Evolutionary conservation across 2,329 filamentous ascomycete genomes (phyloP), one percentile per base, ranked within the genome.

Genomic region (Colletotrichum eleusines): DNA sequence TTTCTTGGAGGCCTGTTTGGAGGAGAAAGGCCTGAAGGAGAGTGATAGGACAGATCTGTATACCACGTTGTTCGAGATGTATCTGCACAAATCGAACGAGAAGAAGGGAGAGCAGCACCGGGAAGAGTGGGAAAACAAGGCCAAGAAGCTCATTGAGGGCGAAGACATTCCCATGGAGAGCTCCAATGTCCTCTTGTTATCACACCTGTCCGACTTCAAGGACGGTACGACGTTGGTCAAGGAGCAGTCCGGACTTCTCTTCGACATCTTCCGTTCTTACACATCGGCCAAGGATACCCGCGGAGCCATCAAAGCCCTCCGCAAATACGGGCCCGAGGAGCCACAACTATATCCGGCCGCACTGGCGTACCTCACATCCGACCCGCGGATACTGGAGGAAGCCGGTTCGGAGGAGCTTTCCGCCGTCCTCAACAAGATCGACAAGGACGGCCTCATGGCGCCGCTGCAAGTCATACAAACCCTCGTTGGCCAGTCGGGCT

Each of bases 21-120:
- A 90, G 60, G 91, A 94, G 69, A 85, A 90, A 26, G 87, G 88
- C 28, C 81, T 97, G n/a, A 90, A 89, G 26, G 86, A 92, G 44
- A 87, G 90, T 11, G 93, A 98, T 78, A 92, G 90, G 73, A 88
- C 91, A 1, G 97, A 99, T 79, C 86, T 99, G 20, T 96, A 96
- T 77, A 98, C 95, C 0, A 98, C 97, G 0, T 81, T 99, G 18
- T 98, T 99, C 77, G 97, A 99, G 80, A 98, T 99, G 92, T 99
- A 98, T 78, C 85, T 99, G 11, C 93, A 97, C 80, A 96, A 94
- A 76, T 93, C 95, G 28, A 92, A 90, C 70, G 89, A 91, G 69
- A 91, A 91, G 76, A 93, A 91, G 76, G 91, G 91, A 12, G 84
- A 85, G 57, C 80, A 80, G 78, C 81, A 94, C 73, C 90, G 91